Base-by-base conservation (phyloP, 495 filamentous ascomycete genomes). In the Talaromyces proteolyticus region DNA sequence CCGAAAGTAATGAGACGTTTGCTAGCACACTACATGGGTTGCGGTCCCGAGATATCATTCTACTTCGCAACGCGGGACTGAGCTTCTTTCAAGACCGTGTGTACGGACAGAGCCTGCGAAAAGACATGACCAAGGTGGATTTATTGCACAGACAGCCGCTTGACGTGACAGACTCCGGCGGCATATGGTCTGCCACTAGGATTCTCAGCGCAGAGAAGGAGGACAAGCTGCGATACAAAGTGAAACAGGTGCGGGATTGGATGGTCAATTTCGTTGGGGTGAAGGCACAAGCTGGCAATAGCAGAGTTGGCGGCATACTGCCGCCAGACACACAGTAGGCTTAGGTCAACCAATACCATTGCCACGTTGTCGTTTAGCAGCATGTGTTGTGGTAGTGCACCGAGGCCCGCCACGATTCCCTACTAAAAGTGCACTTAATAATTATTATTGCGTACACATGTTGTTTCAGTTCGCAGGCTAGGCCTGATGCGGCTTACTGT, bases 21-120 rank as follows among this genome's bases (percentile, higher is more conserved):
- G 60, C 67, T 6, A 51, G 50, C 19, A 62, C 62, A 3, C 63
- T 89, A 6, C 61, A 62, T 19, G 62, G 57, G 3, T 64, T 93
- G 47, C 74, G 86, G 38, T 72, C 78, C 3, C 78, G 79, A 45
- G 89, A 95, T 61, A 79, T 95, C 19, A 71, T 96, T 10, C 72
- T 94, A 19, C 57, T 91, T 41, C 78, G 80, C 42, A 88, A 87
- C 53, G 80, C 95, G 12, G 91, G 85, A n/a, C 67, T 96, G 19
- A 77, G 77, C 45, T 77, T 74, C 22, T 96, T 89, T 60, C 75
- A 70, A 44, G 79, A 81, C 18, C 81, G 77, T 59, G 89, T 94
- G 2, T 87, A 91, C 59, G 91, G 89, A 17, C 85, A 86, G 50
- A 84, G 81, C 54, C 66, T 93, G 48, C 71, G 86, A 36, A 79